phyloP scores from a whole-genome alignment of 768 basidiomycete species.

The Lentinus tigrinus region DNA sequence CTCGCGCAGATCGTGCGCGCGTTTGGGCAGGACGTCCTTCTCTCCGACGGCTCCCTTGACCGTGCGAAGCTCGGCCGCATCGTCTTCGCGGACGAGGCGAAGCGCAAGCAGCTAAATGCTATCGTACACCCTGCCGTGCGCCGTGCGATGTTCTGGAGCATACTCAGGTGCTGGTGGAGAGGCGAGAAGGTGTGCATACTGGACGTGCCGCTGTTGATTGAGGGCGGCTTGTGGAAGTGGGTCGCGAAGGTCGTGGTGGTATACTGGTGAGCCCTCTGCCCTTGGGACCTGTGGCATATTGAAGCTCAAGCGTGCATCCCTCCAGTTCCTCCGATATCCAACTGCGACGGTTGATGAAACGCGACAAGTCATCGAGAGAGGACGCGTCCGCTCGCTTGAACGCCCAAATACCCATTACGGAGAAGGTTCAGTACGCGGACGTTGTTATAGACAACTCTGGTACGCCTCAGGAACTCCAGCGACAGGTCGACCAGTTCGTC shows the following conservation, averaged over 20 bases:
- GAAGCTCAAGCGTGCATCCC: not conserved
- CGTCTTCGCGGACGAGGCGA: conserved; percentile 75
- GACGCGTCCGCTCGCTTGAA: conserved; percentile 75
- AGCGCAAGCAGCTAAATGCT: conserved; percentile 71
- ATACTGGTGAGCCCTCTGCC: conserved; percentile 66
- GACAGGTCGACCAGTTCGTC: conserved; percentile 48
- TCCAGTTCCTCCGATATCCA: conserved; percentile 80
- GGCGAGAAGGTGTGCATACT: conserved; percentile 81
- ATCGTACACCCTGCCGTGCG: conserved; percentile 94
- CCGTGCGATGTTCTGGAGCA: conserved; percentile 66
- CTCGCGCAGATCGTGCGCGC: conserved; percentile 62
- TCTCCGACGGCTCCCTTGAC: conserved; percentile 71
- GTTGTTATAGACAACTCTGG: conserved; percentile 89
- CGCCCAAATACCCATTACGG: conserved; percentile 76
- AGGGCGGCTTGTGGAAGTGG: conserved; percentile 81
- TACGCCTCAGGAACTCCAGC: conserved; percentile 60
- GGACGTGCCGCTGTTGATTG: conserved; percentile 91
- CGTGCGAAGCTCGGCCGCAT: conserved; percentile 80
- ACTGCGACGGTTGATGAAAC: conserved; percentile 74
- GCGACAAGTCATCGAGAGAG: conserved; percentile 63
- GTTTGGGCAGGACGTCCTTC: conserved; percentile 73
- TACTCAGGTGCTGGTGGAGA: conserved; percentile 68
- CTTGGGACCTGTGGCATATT: not conserved
- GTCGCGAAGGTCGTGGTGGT: conserved; percentile 86
- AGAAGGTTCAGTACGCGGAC: conserved; percentile 85